Conservation (phyloP, 805 yeast species). For the Groenewaldozyma salmanticensis region DNA sequence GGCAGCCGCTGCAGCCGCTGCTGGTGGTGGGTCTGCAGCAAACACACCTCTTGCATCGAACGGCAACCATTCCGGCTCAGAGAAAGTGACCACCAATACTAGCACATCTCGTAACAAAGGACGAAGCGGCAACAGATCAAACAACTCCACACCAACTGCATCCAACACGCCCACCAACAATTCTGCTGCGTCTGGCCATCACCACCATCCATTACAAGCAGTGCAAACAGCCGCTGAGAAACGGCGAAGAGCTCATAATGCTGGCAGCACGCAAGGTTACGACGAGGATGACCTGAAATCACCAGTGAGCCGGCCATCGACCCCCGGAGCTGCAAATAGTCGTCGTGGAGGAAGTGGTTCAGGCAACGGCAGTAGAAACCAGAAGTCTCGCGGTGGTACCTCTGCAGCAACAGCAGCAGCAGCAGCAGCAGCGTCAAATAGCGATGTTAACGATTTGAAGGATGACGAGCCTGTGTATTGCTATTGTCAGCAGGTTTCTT, state of each 20-base stretch:
- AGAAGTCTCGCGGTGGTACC: neutral
- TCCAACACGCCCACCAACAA: too few species aligned
- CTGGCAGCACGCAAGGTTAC: neutral
- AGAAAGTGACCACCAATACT: neutral
- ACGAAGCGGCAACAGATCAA: conserved; percentile 1
- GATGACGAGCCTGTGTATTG: conserved; percentile 78
- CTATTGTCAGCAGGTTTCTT: conserved; percentile 93
- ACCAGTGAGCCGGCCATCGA: neutral
- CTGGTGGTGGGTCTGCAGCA: too few species aligned
- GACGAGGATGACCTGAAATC: neutral
- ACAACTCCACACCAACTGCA: neutral
- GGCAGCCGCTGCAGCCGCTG: conserved; percentile 20
- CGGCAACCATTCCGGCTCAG: neutral
- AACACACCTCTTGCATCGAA: too few species aligned
- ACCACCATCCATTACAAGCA: neutral
- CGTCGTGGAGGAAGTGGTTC: conserved; percentile 1
- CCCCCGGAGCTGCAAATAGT: conserved; percentile 8
- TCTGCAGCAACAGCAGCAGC: conserved; percentile 11
- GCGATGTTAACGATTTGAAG: too few species aligned
- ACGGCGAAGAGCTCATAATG: neutral
- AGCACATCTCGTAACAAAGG: neutral
- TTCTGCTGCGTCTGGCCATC: neutral
- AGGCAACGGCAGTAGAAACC: neutral
- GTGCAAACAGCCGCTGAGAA: conserved; percentile 1
- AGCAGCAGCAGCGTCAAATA: conserved; percentile 12